Conservation (phyloP, 108 stramenopile genomes). For the Fistulifera solaris region DNA sequence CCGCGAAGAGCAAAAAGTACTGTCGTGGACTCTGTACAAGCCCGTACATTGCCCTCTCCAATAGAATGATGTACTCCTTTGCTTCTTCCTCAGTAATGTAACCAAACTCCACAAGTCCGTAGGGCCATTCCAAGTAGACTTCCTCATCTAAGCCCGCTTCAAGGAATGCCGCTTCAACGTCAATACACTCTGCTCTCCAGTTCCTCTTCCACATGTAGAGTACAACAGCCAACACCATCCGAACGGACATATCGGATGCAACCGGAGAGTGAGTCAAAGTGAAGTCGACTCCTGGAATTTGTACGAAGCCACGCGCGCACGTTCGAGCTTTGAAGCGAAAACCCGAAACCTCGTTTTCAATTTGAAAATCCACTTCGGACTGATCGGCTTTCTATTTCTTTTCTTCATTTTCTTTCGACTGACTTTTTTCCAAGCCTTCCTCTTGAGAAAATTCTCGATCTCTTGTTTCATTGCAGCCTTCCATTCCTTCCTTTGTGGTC, state of each 20-base stretch:
- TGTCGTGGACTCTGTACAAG: conserved; percentile 1
- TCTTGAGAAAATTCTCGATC: background rate
- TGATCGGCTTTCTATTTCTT: background rate
- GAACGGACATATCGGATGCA: background rate
- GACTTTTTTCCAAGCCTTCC: conserved; percentile 5
- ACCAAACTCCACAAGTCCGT: conserved; percentile 8
- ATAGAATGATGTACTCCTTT: background rate
- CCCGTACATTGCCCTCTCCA: conserved; percentile 12
- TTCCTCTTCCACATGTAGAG: conserved; percentile 2
- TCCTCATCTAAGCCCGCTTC: conserved; percentile 6
- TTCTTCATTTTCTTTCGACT: background rate
- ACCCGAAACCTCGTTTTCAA: conserved; percentile 8
- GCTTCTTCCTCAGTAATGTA: conserved; percentile 7
- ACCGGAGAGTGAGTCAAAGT: background rate
- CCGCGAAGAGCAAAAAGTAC: background rate
- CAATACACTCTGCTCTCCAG: conserved; percentile 6
- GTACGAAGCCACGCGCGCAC: conserved; percentile 4
- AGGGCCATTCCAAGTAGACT: conserved; percentile 8
- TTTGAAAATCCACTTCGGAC: conserved; percentile 7
- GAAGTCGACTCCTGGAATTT: conserved; percentile 15
- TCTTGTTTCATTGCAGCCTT: background rate
- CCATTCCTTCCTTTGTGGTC: conserved; percentile 3
- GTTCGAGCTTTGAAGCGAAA: background rate
- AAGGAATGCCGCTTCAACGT: conserved; percentile 17
- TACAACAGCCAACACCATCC: background rate